A percentile compares a stretch with the other conserved stretches of the same genome.
Evolutionary conservation across 257 asterid species (phyloP).

Genomic region (Plantago ovata): DNA sequence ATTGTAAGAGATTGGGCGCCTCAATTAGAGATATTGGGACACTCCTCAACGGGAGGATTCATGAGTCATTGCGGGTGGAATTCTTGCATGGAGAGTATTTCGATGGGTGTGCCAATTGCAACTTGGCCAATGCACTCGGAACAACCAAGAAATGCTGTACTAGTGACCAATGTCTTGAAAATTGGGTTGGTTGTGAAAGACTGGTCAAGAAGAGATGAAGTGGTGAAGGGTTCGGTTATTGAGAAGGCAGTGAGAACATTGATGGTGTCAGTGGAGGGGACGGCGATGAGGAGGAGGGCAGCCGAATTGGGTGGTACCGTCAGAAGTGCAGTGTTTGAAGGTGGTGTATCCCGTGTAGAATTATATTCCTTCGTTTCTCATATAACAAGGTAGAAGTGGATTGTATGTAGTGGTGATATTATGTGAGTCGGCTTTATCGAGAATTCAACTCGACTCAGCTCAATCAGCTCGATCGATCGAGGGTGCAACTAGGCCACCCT

Average conservation of each 20-base stretch:
- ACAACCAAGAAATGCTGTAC: constrained; percentile 43
- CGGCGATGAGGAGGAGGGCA: constrained; percentile 36
- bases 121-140: constrained; percentile 71
- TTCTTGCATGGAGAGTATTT: constrained; percentile 40
- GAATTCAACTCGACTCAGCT: no score
- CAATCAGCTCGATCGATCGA: no score
- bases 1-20: constrained; percentile 60
- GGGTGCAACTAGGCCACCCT: no score
- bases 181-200: constrained; percentile 36
- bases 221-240: constrained; percentile 30
- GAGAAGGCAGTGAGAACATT: constrained; percentile 39
- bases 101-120: constrained; percentile 46
- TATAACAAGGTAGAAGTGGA: constrained; percentile 17
- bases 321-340: constrained; percentile 28
- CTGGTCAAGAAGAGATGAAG: constrained; percentile 18
- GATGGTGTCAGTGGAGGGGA: constrained; percentile 48
- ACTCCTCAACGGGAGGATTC: constrained; percentile 38
- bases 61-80: constrained; percentile 57
- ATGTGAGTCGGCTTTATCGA: no score
- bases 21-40: constrained; percentile 45
- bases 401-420: no score
- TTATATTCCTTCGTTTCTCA: constrained; percentile 29
- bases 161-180: constrained; percentile 34
- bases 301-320: constrained; percentile 20
- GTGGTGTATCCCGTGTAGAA: constrained; percentile 34